Conservation (phyloP, 768 basidiomycete species). For the Hericium erinaceus region DNA sequence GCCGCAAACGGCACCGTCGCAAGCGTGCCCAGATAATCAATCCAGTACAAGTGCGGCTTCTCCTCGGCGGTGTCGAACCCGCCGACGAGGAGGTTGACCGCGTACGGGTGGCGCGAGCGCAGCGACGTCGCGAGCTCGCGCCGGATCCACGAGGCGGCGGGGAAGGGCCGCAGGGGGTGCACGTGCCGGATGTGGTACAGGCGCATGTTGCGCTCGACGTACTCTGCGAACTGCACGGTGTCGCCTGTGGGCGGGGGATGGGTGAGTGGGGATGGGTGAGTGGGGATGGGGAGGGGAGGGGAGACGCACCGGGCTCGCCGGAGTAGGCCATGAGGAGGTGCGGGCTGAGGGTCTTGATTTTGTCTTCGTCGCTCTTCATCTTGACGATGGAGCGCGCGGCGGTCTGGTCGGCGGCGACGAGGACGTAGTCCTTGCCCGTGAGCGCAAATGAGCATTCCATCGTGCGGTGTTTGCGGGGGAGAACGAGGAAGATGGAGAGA, state of each 20-base stretch:
- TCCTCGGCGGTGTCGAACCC: conserved; percentile 79
- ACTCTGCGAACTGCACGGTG: conserved; percentile 95
- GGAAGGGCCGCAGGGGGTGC: conserved; percentile 79
- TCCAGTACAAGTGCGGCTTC: conserved; percentile 82
- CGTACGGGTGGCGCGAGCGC: conserved; percentile 79
- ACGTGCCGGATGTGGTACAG: conserved; percentile 93
- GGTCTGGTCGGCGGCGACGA: conserved; percentile 87
- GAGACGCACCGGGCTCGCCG: conserved; percentile 74
- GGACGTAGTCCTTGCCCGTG: conserved; percentile 87
- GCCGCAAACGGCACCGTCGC: conserved; percentile 86
- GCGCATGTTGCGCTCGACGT: conserved; percentile 89
- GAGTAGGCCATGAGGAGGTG: conserved; percentile 93
- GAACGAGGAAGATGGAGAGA: background rate
- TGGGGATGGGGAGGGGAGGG: conserved; percentile 1
- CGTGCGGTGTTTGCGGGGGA: conserved; percentile 1
- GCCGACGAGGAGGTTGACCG: conserved; percentile 87
- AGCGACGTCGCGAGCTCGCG: conserved; percentile 82
- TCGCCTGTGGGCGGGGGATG: conserved; percentile 68
- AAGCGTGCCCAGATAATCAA: conserved; percentile 92
- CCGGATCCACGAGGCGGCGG: conserved; percentile 94
- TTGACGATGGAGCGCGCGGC: conserved; percentile 90
- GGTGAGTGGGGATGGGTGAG: background rate
- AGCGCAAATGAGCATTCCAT: conserved; percentile 93
- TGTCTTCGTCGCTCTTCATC: conserved; percentile 96
- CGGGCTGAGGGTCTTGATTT: conserved; percentile 85